These are phyloP conservation scores for Saccharomycopsis sp. DNA, from an alignment of 805 yeast genomes.

Conservation along the genomic window DNA sequence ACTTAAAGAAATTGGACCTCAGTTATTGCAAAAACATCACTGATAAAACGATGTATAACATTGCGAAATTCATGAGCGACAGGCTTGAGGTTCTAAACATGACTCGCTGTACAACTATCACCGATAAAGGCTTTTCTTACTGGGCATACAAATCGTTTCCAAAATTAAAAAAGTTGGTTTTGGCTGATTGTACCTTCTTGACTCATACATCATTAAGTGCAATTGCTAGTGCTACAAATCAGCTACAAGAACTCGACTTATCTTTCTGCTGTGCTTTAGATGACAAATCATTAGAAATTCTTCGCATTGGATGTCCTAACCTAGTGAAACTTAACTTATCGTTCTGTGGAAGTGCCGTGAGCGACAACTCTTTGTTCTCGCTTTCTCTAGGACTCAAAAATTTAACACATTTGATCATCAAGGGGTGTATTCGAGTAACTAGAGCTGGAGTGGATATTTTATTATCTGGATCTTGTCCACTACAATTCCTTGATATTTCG, in stretches of 20 bases:
- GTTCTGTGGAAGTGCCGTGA: constrained; percentile 75
- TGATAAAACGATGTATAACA: constrained; percentile 57
- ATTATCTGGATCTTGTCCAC: constrained; percentile 46
- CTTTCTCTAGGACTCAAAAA: constrained; percentile 48
- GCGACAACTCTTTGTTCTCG: constrained; percentile 59
- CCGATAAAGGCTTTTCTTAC: constrained; percentile 63
- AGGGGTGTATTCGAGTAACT: constrained; percentile 72
- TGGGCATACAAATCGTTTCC: constrained; percentile 58
- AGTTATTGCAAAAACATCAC: constrained; percentile 76
- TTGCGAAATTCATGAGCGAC: constrained; percentile 52
- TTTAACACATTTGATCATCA: constrained; percentile 44
- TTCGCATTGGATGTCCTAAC: constrained; percentile 59
- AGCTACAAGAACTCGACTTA: constrained; percentile 49
- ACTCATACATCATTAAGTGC: constrained; percentile 59
- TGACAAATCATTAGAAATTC: constrained; percentile 59
- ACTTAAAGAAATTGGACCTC: constrained; percentile 45
- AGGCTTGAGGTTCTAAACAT: constrained; percentile 52
- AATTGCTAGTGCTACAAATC: constrained; percentile 54
- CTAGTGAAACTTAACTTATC: constrained; percentile 50
- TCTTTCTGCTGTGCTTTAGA: constrained; percentile 73
- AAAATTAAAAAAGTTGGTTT: constrained; percentile 42
- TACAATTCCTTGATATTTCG: constrained; percentile 51
- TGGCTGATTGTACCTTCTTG: constrained; percentile 70
- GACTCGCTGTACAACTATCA: constrained; percentile 71
- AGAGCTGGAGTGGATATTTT: constrained; percentile 70